These are phyloP conservation scores for Mycena rebaudengoi DNA, from an alignment of 768 basidiomycete genomes.

Conservation along the genomic window DNA sequence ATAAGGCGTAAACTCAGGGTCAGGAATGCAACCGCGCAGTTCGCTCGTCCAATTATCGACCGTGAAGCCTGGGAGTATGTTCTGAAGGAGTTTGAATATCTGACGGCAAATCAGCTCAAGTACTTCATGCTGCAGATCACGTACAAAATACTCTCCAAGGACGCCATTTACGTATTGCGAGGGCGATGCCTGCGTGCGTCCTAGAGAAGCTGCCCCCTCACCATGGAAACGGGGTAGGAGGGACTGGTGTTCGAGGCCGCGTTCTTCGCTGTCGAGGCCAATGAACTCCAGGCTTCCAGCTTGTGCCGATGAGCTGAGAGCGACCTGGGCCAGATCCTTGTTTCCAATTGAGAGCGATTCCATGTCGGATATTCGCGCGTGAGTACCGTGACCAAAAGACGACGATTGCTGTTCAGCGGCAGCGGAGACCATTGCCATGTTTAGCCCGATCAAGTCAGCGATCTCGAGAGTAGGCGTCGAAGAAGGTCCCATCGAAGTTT, in stretches of 20 bases:
- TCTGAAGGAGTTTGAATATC: neutral
- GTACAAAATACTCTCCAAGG: slow-evolving; percentile 6
- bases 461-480: neutral
- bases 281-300: no score
- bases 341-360: no score
- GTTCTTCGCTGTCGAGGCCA: neutral
- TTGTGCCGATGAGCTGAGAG: no score
- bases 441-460: neutral
- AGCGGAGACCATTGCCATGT: neutral
- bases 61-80: slow-evolving; percentile 25
- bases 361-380: no score
- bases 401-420: neutral
- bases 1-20: slow-evolving; percentile 26
- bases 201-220: neutral
- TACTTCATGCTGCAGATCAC: neutral
- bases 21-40: slow-evolving; percentile 24
- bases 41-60: slow-evolving; percentile 37
- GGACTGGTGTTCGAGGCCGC: neutral
- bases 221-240: neutral
- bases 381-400: neutral
- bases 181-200: neutral
- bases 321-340: no score
- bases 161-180: neutral
- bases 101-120: neutral
- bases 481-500: no score